Evolutionary conservation across 371 early-diverging fungal genomes (phyloP), one percentile per base, ranked within the genome.

Genomic region (Lichtheimia hyalospora): DNA sequence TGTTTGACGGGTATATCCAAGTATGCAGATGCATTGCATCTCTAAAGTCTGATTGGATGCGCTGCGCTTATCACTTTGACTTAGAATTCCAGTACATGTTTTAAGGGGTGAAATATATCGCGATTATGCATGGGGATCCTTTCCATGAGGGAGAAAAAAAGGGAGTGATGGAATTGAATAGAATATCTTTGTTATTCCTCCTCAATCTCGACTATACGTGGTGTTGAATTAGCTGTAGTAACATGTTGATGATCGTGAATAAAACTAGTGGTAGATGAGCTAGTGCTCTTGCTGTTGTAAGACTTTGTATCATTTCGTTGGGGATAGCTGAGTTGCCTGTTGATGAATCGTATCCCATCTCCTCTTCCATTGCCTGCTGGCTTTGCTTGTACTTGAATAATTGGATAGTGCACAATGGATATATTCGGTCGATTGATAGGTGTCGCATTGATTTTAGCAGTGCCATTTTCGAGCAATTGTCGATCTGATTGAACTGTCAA

Each of bases 1-100:
- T 66, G 66, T 3, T 25, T 81, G 42, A 67, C 79, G 21, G 83
- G 76, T 6, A 67, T 77, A 28, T n/a, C 51, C 18, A 60, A 57
- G 44, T 61, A 23, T 61, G 51, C 39, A 50, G 66, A 21, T 54
- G 61, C 2, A 18, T 61, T 2, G 61, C 61, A 10, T 66, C 62
- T 5, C 44, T 66, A 15, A n/a, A 58, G 58, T 6, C 23, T 61
- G 39, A 58, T 66, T 15, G 54, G 61, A 13, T 61, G 61, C 16
- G 66, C 58, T 14, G 58, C 66, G n/a, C 58, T 66, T 2, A 66
- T 61, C 15, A 51, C 66, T 14, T 24, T 59, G 18, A 60, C 60
- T 34, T 63, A 42, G 52, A 12, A 16, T 28, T 16, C 21, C 23
- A 21, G 10, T 49, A 18, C 23, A 49, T 49, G 12, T 49, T 46